Evolutionary conservation across 2,329 filamentous ascomycete species (phyloP).

Genomic region (Diplodia seriata): DNA sequence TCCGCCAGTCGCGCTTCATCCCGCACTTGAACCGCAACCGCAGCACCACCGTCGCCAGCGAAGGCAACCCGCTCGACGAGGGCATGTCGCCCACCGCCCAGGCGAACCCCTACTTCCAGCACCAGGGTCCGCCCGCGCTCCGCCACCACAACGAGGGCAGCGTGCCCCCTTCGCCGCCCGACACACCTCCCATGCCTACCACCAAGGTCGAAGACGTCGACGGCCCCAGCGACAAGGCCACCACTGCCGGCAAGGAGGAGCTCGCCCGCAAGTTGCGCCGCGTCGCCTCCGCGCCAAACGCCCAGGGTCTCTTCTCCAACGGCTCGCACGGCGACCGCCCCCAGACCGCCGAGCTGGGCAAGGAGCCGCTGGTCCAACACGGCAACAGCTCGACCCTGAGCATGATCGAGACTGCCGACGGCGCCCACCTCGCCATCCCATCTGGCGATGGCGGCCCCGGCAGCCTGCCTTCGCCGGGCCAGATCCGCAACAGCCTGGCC

Average conservation of each 20-base stretch:
- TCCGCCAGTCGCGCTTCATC: slow-evolving; percentile 88
- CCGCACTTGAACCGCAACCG: slow-evolving; percentile 85
- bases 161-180: slow-evolving; percentile 88
- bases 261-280: slow-evolving; percentile 88
- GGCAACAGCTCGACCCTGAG: slow-evolving; percentile 60
- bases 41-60: slow-evolving; percentile 88
- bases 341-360: slow-evolving; percentile 83
- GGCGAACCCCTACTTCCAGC: slow-evolving; percentile 96
- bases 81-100: slow-evolving; percentile 88
- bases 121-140: slow-evolving; percentile 91
- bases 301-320: slow-evolving; percentile 83
- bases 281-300: slow-evolving; percentile 95
- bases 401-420: slow-evolving; percentile 56
- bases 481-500: slow-evolving; percentile 69
- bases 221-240: slow-evolving; percentile 69
- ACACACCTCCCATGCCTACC: slow-evolving; percentile 74
- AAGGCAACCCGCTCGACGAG: slow-evolving; percentile 90
- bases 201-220: slow-evolving; percentile 72
- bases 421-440: slow-evolving; percentile 47
- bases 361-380: slow-evolving; percentile 73
- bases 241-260: slow-evolving; percentile 87
- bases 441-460: slow-evolving; percentile 45
- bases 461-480: slow-evolving; percentile 70
- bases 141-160: slow-evolving; percentile 95
- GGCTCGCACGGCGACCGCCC: slow-evolving; percentile 62